A percentile compares a stretch with the other conserved stretches of the same genome.
These are phyloP conservation scores for Rubia balearica DNA, from an alignment of 305 asterid species.

Conservation along the genomic window DNA sequence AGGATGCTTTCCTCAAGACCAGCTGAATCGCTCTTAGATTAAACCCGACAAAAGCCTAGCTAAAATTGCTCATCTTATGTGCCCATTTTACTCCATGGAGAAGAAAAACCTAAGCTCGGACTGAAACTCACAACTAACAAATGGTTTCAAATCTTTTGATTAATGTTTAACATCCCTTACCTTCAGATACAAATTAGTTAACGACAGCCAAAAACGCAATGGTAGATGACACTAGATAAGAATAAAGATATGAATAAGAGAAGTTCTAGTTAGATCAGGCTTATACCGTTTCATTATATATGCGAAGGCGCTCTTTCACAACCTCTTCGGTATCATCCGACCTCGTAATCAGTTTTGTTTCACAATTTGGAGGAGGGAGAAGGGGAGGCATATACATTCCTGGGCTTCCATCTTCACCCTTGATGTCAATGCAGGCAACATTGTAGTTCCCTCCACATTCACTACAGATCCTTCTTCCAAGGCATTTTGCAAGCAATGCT, in stretches of 20 bases:
- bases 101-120: background rate
- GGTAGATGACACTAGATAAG: background rate
- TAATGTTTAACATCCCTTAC: background rate
- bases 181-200: background rate
- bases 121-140: background rate
- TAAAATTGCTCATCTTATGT: background rate
- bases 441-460: constrained; percentile 90
- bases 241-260: background rate
- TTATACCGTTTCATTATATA: constrained; percentile 65
- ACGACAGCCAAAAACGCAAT: background rate
- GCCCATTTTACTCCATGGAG: background rate
- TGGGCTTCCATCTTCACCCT: constrained; percentile 55
- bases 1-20: background rate
- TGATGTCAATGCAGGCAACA: constrained; percentile 73
- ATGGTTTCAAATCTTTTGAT: background rate
- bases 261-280: background rate
- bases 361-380: constrained; percentile 89
- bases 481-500: constrained; percentile 85
- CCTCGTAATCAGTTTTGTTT: constrained; percentile 63
- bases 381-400: constrained; percentile 92
- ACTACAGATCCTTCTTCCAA: constrained; percentile 90
- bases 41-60: background rate
- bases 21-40: background rate
- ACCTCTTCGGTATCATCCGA: constrained; percentile 86
- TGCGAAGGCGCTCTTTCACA: constrained; percentile 71